Evolutionary conservation across 2,329 filamentous ascomycete genomes (phyloP), one percentile per base, ranked within the genome.

Genomic region (Pezizomycotina sp.): DNA sequence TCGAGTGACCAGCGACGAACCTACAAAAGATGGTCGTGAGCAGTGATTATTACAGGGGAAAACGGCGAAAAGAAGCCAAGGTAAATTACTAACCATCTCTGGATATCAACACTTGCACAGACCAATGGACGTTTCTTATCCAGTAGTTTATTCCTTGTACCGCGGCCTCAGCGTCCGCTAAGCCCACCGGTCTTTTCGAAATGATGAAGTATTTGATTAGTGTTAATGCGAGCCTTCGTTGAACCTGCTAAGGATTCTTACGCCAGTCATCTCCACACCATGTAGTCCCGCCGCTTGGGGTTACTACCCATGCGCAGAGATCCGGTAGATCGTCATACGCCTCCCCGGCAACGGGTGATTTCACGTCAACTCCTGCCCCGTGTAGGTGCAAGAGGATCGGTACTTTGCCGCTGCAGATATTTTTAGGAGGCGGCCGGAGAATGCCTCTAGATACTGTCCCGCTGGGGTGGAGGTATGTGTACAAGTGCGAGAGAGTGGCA

Each of bases 181-280:
- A 63, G 1, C 68, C 68, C 66, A n/a, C 67, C 72, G 4, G 56
- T 61, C 49, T 71, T 56, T 58, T 30, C 10, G 24, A 31, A 19
- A 16, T 10, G 24, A 19, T n/a, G 22, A 3, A 16, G 18, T 8
- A 21, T 8, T 31, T 18, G 16, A 6, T 31, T 29, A 13, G 7
- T 14, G 7, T 13, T 29, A 8, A 29, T 10, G 13, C 3, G 3
- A 7, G 2, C 36, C 13, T 25, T 18, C 6, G 20, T 12, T 5
- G 21, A 16, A 16, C 22, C 22, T 24, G 16, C 8, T 4, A 10
- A 32, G 10, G 41, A 21, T 27, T 6, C 58, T 48, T 53, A 62
- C 59, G 69, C 69, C 69, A 72, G 47, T 72, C 69, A 51, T 73
- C 68, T 15, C 64, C 63, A 46, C 64, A 67, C 69, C 69, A 72